Conservation (phyloP, 805 yeast species). For the Ogataea ramenticola region DNA sequence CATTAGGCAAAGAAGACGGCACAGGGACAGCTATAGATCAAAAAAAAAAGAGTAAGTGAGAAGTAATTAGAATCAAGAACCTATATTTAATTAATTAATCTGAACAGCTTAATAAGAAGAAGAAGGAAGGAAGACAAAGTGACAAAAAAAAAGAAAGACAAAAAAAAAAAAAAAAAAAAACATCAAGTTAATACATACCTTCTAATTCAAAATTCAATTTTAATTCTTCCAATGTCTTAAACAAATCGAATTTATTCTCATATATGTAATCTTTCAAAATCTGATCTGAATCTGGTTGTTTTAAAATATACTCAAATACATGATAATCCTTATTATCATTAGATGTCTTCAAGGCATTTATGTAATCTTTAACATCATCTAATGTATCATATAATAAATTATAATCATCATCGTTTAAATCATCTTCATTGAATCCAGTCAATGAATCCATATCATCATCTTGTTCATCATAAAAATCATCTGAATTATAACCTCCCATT, state of each 20-base stretch:
- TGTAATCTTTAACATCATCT: conserved; percentile 34
- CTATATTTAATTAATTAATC: background rate
- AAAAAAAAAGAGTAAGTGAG: background rate
- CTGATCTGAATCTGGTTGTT: background rate
- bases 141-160: background rate
- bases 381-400: conserved; percentile 17
- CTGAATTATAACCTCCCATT: conserved; percentile 14
- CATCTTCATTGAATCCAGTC: too few species aligned
- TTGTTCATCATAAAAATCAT: conserved; percentile 7
- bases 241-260: conserved; percentile 49
- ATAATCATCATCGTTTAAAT: background rate
- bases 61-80: background rate
- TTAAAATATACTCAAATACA: conserved; percentile 28
- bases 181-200: conserved; percentile 15
- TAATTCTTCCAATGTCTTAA: conserved; percentile 42
- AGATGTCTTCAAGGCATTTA: conserved; percentile 29
- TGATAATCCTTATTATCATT: conserved; percentile 36
- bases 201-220: conserved; percentile 20
- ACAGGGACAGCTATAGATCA: background rate
- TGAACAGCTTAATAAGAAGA: background rate
- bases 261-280: conserved; percentile 49
- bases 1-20: too few species aligned
- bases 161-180: background rate
- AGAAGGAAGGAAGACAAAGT: background rate
- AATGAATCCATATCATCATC: conserved; percentile 16